Evolutionary conservation across 2,329 filamentous ascomycete genomes (phyloP), one percentile per base, ranked within the genome.

Genomic region (Pleomassaria siparia): DNA sequence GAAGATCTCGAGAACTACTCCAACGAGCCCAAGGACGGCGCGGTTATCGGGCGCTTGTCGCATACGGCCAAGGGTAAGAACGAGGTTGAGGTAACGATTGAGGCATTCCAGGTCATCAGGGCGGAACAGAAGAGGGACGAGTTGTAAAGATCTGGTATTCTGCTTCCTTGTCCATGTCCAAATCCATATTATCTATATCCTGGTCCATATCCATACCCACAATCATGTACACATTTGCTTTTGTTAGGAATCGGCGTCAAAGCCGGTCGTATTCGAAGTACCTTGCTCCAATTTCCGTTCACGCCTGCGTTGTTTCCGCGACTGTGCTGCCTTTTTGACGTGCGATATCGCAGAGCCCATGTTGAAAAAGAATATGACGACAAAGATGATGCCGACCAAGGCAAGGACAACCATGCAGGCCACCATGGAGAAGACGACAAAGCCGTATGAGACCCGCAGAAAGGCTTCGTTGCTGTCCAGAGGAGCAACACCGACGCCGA

Each of bases 381-480:
- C 33, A 58, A 50, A 80, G 25, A 55, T 41, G 11, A 58, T 20
- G 0, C 55, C 55, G 0, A 71, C 59, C 7, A 64, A 42, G 0
- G 46, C 62, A 12, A 72, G 39, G 0, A 71, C 53, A 2, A 45
- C 62, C 0, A 56, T 58, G 3, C 71, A 67, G 30, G 53, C 54
- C 6, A 69, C 56, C 49, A 72, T 71, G 29, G 60, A 64, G 16
- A 71, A 60, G 3, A 72, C 60, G 0, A 71, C 67, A 35, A 71
- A 71, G 0, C 61, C 62, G 43, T 63, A 71, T 3, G 53, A 56
- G 1, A 59, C 66, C 8, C 42, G 41, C 9, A 64, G 40, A 24
- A 70, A 72, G 0, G 52, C 50, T 1, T 44, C 22, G 33, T 61
- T 60, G 3, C 51, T 46, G 11, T 57, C 30, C 5, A 71, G 44